Evolutionary conservation across 1,284 basidiomycete species (phyloP).

Genomic region (Cryptococcus sp.): DNA sequence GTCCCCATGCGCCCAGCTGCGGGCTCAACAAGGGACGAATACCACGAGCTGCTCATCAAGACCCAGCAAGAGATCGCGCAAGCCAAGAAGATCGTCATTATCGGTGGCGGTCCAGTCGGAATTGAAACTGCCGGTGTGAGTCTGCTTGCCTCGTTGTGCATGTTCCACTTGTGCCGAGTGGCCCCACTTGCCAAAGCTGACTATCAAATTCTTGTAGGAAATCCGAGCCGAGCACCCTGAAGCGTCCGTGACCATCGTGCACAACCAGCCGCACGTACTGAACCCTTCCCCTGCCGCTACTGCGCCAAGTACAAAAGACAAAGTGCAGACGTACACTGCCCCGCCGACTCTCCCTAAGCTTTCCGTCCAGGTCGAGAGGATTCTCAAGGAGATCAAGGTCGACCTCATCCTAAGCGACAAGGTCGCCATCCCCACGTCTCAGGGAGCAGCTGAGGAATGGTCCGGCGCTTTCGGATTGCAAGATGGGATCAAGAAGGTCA

Average conservation of each 20-base stretch:
- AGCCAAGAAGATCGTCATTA: slow-evolving; percentile 46
- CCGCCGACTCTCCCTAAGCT: slow-evolving; percentile 37
- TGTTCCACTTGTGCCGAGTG: not conserved
- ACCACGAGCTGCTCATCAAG: slow-evolving; percentile 26
- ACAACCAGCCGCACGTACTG: slow-evolving; percentile 29
- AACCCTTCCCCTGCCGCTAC: slow-evolving; percentile 23
- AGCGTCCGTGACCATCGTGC: slow-evolving; percentile 48
- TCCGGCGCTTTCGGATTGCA: slow-evolving; percentile 38
- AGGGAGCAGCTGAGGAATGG: slow-evolving; percentile 25
- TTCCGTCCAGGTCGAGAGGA: slow-evolving; percentile 30
- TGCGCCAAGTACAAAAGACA: slow-evolving; percentile 8
- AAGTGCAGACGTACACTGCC: slow-evolving; percentile 21
- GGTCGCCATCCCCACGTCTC: slow-evolving; percentile 36
- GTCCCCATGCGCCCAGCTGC: slow-evolving; percentile 47
- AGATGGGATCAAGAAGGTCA: slow-evolving; percentile 35
- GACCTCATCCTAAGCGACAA: slow-evolving; percentile 46
- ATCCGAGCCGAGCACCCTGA: slow-evolving; percentile 38
- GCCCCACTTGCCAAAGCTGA: not conserved
- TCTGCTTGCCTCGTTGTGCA: slow-evolving; percentile 1
- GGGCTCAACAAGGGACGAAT: slow-evolving; percentile 25
- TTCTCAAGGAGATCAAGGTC: slow-evolving; percentile 47
- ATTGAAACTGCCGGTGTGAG: slow-evolving; percentile 56
- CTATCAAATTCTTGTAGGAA: slow-evolving; percentile 23
- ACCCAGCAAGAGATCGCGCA: slow-evolving; percentile 43
- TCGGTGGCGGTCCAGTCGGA: slow-evolving; percentile 56